A percentile compares a stretch with the other conserved stretches of the same genome.
Conservation (phyloP, 169 alveolate genomes). For the Plasmodium inui region DNA sequence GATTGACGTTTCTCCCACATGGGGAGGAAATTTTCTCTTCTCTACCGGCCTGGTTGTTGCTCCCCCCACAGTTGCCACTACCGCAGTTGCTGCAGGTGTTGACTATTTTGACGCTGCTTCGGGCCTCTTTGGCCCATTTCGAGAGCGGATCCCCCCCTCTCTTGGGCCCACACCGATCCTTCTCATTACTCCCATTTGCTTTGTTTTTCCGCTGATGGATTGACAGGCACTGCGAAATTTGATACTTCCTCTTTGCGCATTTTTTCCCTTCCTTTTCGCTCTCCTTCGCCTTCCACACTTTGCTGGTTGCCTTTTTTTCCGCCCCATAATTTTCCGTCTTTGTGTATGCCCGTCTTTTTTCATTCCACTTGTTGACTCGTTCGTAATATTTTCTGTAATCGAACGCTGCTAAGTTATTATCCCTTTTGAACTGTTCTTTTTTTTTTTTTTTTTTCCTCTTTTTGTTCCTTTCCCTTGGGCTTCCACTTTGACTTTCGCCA, state of each 20-base stretch:
- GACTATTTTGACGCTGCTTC: neutral
- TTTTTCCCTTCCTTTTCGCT: neutral
- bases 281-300: neutral
- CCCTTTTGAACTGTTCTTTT: neutral
- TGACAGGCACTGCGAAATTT: neutral
- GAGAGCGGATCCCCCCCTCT: neutral
- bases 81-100: neutral
- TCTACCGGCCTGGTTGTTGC: neutral
- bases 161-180: neutral
- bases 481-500: neutral
- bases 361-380: constrained; percentile 47
- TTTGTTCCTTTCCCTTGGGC: neutral
- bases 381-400: constrained; percentile 42
- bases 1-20: neutral
- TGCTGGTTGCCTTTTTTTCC: neutral
- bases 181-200: neutral
- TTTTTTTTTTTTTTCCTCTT: neutral
- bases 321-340: neutral
- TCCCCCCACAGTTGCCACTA: neutral
- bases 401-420: neutral
- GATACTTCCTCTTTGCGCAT: neutral
- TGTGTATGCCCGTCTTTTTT: constrained; percentile 22
- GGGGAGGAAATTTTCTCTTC: neutral
- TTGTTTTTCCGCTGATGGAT: neutral
- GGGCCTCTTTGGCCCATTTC: neutral